Conservation (phyloP, 1,284 basidiomycete genomes). For the Papiliotrema terrestris region DNA sequence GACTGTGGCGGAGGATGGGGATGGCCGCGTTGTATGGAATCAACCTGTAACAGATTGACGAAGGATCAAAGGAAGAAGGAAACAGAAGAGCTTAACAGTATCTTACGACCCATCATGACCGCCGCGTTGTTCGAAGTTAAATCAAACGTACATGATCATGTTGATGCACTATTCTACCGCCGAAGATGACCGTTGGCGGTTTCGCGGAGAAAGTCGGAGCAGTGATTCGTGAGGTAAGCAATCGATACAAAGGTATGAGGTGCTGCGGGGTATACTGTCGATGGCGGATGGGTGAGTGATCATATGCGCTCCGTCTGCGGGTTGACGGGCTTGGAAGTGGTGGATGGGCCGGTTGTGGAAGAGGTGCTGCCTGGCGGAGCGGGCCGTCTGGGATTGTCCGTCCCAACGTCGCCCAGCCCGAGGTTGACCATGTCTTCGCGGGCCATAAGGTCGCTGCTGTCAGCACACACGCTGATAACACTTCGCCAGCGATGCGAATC, state of each 20-base stretch:
- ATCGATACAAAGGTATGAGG: too few species aligned
- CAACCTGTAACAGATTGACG: too few species aligned
- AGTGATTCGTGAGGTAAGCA: too few species aligned
- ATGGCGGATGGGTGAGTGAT: not conserved
- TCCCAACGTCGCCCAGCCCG: constrained; percentile 58
- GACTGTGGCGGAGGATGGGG: too few species aligned
- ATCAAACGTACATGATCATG: not conserved
- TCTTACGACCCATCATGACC: too few species aligned
- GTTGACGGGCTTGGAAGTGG: not conserved
- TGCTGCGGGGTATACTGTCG: not conserved
- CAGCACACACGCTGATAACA: not conserved
- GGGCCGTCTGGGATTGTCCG: not conserved
- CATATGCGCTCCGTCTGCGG: not conserved
- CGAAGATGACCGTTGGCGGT: too few species aligned
- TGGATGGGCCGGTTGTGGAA: not conserved
- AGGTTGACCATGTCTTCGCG: constrained; percentile 82
- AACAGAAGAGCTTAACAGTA: too few species aligned
- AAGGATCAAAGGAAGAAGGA: too few species aligned
- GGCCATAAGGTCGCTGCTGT: constrained; percentile 75
- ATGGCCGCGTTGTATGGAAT: too few species aligned
- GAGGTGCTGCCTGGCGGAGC: not conserved
- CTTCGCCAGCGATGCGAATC: not conserved
- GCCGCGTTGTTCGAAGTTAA: not conserved
- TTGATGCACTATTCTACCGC: not conserved
- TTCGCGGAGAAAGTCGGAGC: too few species aligned